Evolutionary conservation across 148 eudicot genomes (phyloP).

Genomic region (Diospyros lotus): DNA sequence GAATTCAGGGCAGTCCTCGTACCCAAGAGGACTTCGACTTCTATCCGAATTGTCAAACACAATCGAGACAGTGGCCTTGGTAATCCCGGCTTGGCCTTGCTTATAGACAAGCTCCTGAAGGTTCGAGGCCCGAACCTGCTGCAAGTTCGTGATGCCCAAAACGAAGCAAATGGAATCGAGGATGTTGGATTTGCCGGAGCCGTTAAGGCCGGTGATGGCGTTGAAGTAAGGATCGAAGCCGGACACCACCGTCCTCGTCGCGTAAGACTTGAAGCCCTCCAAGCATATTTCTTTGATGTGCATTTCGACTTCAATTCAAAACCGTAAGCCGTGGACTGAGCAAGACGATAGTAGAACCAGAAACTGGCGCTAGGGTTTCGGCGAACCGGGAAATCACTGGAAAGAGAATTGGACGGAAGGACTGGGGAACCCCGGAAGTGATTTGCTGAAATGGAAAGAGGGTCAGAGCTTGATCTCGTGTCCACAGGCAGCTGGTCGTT

Average conservation of each 20-base stretch:
- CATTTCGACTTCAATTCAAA: conserved; percentile 31
- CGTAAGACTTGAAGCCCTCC: conserved; percentile 98
- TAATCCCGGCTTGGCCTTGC: conserved; percentile 99
- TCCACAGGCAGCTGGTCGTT: too few relatives aligned
- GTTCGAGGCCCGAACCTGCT: conserved; percentile 97
- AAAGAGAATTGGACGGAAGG: too few relatives aligned
- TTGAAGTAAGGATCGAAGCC: conserved; percentile 93
- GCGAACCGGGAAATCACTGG: too few relatives aligned
- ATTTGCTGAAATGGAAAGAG: too few relatives aligned
- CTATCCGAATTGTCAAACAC: conserved; percentile 77
- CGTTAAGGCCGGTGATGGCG: conserved; percentile 91
- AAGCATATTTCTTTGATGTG: conserved; percentile 82
- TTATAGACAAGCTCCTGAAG: conserved; percentile 93
- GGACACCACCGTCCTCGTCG: conserved; percentile 73
- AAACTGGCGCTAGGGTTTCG: too few relatives aligned
- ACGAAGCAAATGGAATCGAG: conserved; percentile 95
- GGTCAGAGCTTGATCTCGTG: too few relatives aligned
- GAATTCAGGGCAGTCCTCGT: conserved; percentile 77
- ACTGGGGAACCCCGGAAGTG: too few relatives aligned
- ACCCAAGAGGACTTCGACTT: conserved; percentile 81
- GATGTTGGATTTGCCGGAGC: conserved; percentile 95
- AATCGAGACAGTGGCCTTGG: conserved; percentile 88
- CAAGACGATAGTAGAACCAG: too few relatives aligned
- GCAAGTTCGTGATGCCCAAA: conserved; percentile 87
- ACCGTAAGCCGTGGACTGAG: background rate